Percentiles rank a stretch among this genome's conserved stretches.
These are phyloP conservation scores for Leptodontidium sp. DNA, from an alignment of 2,329 filamentous ascomycete species.

Conservation along the genomic window DNA sequence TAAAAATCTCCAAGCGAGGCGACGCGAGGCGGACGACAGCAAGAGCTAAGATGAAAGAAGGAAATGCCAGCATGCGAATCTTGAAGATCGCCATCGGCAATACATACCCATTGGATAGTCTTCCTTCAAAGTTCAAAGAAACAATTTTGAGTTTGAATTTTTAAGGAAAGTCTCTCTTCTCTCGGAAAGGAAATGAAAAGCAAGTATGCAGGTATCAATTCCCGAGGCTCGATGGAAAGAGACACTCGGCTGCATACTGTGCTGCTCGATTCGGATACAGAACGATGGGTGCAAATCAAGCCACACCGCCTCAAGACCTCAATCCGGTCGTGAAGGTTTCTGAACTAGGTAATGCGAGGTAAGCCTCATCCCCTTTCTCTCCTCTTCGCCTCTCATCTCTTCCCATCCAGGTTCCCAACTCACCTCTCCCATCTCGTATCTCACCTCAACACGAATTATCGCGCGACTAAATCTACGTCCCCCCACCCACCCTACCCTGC, in stretches of 20 bases:
- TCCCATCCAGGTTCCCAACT: too few species aligned
- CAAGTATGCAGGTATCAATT: background rate
- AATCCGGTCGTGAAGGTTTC: background rate
- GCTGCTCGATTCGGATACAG: background rate
- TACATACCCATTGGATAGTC: background rate
- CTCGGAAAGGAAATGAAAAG: too few species aligned
- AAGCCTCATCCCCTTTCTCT: background rate
- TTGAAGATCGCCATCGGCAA: conserved; percentile 9
- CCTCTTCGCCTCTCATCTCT: background rate
- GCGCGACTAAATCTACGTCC: background rate
- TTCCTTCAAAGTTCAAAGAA: too few species aligned
- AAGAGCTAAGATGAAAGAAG: background rate
- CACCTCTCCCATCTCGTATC: background rate
- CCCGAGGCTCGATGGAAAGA: background rate
- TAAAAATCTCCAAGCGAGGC: background rate
- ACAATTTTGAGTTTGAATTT: background rate
- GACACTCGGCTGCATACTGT: too few species aligned
- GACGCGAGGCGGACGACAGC: background rate
- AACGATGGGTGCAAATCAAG: background rate
- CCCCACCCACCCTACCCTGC: too few species aligned
- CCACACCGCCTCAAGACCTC: background rate
- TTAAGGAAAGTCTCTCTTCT: background rate
- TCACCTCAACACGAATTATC: background rate
- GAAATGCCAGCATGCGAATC: background rate
- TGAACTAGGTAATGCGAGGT: background rate